Base-by-base conservation (phyloP, 495 filamentous ascomycete genomes). In the Trichoderma erinaceum region DNA sequence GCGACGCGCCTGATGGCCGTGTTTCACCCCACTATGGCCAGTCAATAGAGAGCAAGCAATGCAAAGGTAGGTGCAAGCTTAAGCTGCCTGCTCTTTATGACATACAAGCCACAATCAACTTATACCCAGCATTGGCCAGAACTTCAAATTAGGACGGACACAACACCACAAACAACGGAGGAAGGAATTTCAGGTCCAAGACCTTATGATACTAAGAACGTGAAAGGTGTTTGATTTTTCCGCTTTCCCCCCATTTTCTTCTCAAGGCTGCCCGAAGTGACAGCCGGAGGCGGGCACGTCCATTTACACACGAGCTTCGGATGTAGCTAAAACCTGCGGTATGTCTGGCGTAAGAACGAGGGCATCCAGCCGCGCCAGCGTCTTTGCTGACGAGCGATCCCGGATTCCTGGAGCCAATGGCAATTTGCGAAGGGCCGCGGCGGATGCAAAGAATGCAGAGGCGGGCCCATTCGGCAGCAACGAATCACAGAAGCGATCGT, bases 401-500 rank as follows among this genome's bases (percentile, higher is more conserved):
- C 77, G 78, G 75, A 75, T 77, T 67, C 50, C 71, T 27, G 74
- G 69, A 64, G 69, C 68, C 61, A 66, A 35, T 41, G 63, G 68
- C 48, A 71, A 69, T 69, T 71, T 74, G 72, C 67, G 70, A 73
- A 70, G 64, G 69, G 61, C 70, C 67, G 35, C 64, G 65, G 56
- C 56, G 27, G 71, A 74, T 73, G 70, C 71, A n/a, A 65, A 4
- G 38, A 63, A 50, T 32, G 46, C 32, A 61, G 41, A 41, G 23
- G 44, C 71, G 73, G 69, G 58, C 23, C 15, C 69, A 70, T 44
- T 69, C 72, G 73, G 3, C 68, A 73, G 3, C 70, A 75, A 41
- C 38, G 71, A 74, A 12, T 66, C 80, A 5, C 79, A 81, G 69
- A 82, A 83, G 71, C 72, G 80, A 23, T 74, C 78, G 4, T 75